Evolutionary conservation across 129 eudicot genomes (phyloP).

Genomic region (Centella asiatica): DNA sequence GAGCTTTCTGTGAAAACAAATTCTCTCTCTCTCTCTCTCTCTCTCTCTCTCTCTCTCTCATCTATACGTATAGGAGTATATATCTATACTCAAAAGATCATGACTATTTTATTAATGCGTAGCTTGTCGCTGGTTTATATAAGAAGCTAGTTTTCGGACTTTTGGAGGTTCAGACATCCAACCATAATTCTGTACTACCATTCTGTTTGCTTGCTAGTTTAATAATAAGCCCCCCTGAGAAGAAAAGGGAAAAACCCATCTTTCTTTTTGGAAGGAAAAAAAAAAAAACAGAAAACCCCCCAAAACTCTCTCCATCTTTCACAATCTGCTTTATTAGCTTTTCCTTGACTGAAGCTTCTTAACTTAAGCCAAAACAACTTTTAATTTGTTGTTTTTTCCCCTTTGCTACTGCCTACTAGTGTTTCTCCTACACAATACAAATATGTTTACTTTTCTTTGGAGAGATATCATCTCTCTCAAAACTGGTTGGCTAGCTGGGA

Average conservation of each 20-base stretch:
- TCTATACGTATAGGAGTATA: no score
- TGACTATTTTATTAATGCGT: conserved; percentile 24
- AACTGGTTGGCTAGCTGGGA: no score
- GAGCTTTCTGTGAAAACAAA: no score
- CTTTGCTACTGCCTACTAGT: conserved; percentile 2
- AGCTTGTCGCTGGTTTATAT: conserved; percentile 13
- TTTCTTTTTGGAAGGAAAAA: conserved; percentile 29
- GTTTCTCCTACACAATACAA: neutral
- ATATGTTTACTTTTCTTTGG: no score
- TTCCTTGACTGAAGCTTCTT: conserved; percentile 10
- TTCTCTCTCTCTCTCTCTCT: no score
- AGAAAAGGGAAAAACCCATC: conserved; percentile 20
- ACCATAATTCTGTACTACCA: conserved; percentile 19
- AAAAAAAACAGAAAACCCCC: no score
- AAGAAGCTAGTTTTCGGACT: conserved; percentile 34
- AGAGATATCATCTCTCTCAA: no score
- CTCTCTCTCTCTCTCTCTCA: no score
- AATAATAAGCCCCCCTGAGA: conserved; percentile 14
- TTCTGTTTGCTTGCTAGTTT: conserved; percentile 16
- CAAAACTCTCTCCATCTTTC: conserved; percentile 6
- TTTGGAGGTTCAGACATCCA: conserved; percentile 35
- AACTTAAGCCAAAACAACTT: conserved; percentile 7
- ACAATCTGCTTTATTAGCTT: conserved; percentile 5
- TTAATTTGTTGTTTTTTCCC: conserved; percentile 20
- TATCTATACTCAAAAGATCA: conserved; percentile 26